Base-by-base conservation (phyloP, 257 asterid species). In the Salvia rosmarinus region DNA sequence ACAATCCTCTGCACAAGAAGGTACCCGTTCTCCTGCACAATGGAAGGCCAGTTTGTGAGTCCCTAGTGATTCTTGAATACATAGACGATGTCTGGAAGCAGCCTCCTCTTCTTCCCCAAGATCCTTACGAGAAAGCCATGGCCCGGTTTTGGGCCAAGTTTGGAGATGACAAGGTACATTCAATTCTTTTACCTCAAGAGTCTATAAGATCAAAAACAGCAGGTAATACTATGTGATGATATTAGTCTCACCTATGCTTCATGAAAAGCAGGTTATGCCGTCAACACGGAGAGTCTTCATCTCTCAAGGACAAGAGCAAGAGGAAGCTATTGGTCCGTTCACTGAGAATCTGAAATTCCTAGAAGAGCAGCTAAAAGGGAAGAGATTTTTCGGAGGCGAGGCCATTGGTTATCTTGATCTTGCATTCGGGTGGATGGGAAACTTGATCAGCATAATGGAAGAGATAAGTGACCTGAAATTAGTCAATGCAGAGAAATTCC, bases 61-160 rank as follows among this genome's bases (percentile, higher is more conserved):
- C 97, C 13, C 88, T 89, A 0, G 79, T 85, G 57, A 87, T 91
- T 74, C 96, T 89, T 14, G 97, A 91, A 67, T 89, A 87, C 62
- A 79, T 89, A 0, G 96, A 91, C 0, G 91, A 87, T 66, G 85
- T 87, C 9, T 89, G 95, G 96, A 79, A 80, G 71, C 85, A 83
- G 39, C 3, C 47, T 42, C 92, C 95, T 30, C 79, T 87, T 43
- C 61, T 89, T 11, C 97, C 97, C 6, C 84, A 71, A 56, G 86
- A 89, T 80, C 92, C 97, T 65, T 78, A 77, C 13, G 87, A 84
- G 68, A 89, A 74, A 73, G 88, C 95, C 68, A 58, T 43, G 71
- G 83, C 92, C 37, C 88, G 92, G 9, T 87, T 88, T 32, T 87
- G 97, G 97, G 95, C 89, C 0, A 85, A 89, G 42, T 89, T 89